A percentile compares a stretch with the other conserved stretches of the same genome.
phyloP scores from a whole-genome alignment of 345 rosid species.

The Pugionium cornutum region DNA sequence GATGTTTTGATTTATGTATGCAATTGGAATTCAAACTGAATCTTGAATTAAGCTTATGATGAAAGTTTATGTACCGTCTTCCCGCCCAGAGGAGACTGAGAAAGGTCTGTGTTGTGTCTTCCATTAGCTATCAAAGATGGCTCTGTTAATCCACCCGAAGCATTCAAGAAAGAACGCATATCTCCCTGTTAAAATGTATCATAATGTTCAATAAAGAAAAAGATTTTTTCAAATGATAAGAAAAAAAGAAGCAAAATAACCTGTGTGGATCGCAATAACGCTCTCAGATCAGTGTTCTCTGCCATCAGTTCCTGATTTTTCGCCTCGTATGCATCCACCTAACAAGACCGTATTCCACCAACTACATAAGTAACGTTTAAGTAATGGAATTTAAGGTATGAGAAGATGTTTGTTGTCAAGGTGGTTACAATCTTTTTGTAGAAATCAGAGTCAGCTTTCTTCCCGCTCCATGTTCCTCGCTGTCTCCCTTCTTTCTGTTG shows the following conservation, averaged over 20 bases:
- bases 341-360: constrained; percentile 17
- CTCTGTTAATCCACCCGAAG: too few species aligned
- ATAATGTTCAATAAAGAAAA: constrained; percentile 3
- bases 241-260: constrained; percentile 35
- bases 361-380: too few species aligned
- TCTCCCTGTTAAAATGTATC: constrained; percentile 55
- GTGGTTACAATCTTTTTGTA: constrained; percentile 82
- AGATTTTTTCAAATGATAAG: not conserved
- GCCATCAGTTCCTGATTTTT: constrained; percentile 90
- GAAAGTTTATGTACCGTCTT: constrained; percentile 63
- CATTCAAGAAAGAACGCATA: constrained; percentile 89
- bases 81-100: constrained; percentile 96
- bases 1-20: not conserved
- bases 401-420: constrained; percentile 19
- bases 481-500: constrained; percentile 96
- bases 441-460: constrained; percentile 92
- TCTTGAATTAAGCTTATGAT: constrained; percentile 10
- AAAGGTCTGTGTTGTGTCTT: constrained; percentile 54
- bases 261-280: constrained; percentile 87
- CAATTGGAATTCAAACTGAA: not conserved
- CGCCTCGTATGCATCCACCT: constrained; percentile 96
- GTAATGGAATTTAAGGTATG: not conserved
- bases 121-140: constrained; percentile 45
- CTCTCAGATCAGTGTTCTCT: constrained; percentile 89
- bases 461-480: constrained; percentile 99